Percentiles rank a stretch among this genome's conserved stretches.
Conservation (phyloP, 768 basidiomycete genomes). For the Udeniomyces megalosporus region DNA sequence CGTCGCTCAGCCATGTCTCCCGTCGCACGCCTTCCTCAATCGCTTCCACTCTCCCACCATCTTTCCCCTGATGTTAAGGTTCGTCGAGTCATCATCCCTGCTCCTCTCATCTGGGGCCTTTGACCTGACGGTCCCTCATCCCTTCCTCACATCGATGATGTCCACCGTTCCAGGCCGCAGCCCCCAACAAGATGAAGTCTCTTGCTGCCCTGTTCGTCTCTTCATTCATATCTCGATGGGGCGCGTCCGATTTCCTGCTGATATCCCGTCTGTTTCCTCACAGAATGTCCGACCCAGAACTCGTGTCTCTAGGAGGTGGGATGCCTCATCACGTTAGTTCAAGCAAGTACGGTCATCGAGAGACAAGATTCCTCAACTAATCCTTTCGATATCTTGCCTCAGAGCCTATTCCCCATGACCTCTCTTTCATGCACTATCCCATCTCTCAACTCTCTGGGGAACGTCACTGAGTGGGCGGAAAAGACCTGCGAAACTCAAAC, state of each 20-base stretch:
- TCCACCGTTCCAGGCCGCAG: too few relatives aligned
- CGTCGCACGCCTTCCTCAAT: background rate
- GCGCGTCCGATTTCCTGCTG: background rate
- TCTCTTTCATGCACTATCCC: conserved; percentile 22
- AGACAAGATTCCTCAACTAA: background rate
- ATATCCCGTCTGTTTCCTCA: background rate
- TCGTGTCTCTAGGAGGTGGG: conserved; percentile 10
- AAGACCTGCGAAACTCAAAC: background rate
- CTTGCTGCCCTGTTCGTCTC: too few relatives aligned
- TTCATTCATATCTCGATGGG: too few relatives aligned
- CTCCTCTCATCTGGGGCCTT: too few relatives aligned
- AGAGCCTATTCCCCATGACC: conserved; percentile 23
- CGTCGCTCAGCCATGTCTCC: too few relatives aligned
- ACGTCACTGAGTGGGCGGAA: conserved; percentile 18
- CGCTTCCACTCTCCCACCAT: background rate
- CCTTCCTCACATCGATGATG: too few relatives aligned
- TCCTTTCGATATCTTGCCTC: background rate
- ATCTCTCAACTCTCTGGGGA: conserved; percentile 12
- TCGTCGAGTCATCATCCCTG: background rate
- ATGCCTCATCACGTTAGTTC: background rate
- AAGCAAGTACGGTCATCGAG: background rate
- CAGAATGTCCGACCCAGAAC: background rate
- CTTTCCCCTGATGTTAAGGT: background rate
- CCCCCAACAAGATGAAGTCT: too few relatives aligned
- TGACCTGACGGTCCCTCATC: too few relatives aligned